Base-by-base conservation (phyloP, 495 filamentous ascomycete genomes). In the Evansstolkia leycettana region DNA sequence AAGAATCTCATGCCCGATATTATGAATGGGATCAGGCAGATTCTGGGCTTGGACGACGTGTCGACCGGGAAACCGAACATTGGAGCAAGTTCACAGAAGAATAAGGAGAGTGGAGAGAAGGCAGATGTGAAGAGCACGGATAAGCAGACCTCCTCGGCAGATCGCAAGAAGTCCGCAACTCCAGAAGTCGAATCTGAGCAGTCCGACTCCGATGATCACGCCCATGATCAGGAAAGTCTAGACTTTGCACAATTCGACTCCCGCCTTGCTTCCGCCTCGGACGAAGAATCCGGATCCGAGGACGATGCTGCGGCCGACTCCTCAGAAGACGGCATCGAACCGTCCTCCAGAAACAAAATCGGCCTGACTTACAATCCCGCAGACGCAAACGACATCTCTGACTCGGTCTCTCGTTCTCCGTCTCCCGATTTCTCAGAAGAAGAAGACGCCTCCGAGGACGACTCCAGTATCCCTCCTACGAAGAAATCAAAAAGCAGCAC, bases 1-100 rank as follows among this genome's bases (percentile, higher is more conserved):
- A 79, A 80, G 60, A 73, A 77, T 40, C 74, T 72, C 7, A 60
- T 88, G 37, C 65, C 65, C 17, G 65, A 69, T 36, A 66, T 78
- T 0, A 53, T 94, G 42, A 64, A 58, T 18, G 75, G 64, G 20
- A 67, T 94, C 27, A 73, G 75, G 43, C 59, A 54, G 30, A 58
- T 74, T 15, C 50, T 92, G 31, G 73, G 74, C 5, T 45, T 86
- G 3, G 62, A 73, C 2, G 65, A 71, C 13, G 55, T 53, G n/a
- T 47, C 46, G 47, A 53, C 28, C 47, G 45, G 38, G 42, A 43
- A 50, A 42, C 17, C 29, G 19, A 48, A 41, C n/a, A 34, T 0
- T 41, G 8, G 28, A 37, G 17, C 37, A 42, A 29, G 1, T 14
- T 10, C 28, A 5, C 20, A 23, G 38, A 28, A 30, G 27, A 25